Evolutionary conservation across 2,329 filamentous ascomycete species (phyloP).

Genomic region (Talaromyces sp.): DNA sequence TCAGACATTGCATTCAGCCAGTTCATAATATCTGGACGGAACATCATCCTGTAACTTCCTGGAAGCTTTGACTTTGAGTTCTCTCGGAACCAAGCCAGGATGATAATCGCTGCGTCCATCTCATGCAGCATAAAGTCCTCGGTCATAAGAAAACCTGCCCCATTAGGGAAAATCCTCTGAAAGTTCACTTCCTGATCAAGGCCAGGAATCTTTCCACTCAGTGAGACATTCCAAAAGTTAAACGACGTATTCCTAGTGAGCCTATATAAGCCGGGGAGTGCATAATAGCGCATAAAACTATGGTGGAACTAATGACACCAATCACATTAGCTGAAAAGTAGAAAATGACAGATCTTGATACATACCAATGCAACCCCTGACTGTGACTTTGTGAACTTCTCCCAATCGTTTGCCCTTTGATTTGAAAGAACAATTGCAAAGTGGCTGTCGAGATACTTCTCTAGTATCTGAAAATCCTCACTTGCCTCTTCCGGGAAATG

Average conservation of each 20-base stretch:
- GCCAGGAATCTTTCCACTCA: conserved; percentile 22
- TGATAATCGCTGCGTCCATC: conserved; percentile 23
- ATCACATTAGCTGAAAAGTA: background rate
- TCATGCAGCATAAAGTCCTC: conserved; percentile 35
- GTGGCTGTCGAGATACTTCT: conserved; percentile 21
- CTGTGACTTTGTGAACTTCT: conserved; percentile 25
- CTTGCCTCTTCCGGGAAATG: conserved; percentile 25
- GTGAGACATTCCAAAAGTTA: conserved; percentile 33
- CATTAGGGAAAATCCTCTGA: conserved; percentile 35
- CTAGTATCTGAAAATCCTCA: conserved; percentile 23
- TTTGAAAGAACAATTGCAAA: conserved; percentile 27
- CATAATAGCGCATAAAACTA: conserved; percentile 26
- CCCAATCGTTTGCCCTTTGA: conserved; percentile 29
- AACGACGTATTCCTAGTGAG: conserved; percentile 19
- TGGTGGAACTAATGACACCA: conserved; percentile 30
- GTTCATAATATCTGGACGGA: conserved; percentile 31
- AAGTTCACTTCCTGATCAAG: conserved; percentile 21
- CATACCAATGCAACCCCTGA: conserved; percentile 33
- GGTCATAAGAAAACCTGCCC: conserved; percentile 35
- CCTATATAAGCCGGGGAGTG: conserved; percentile 22
- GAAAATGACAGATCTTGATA: background rate
- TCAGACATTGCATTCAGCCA: conserved; percentile 28
- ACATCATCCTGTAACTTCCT: conserved; percentile 34
- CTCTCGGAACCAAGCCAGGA: conserved; percentile 34
- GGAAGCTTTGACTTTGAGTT: conserved; percentile 18